Evolutionary conservation across 1,139 yeast genomes (phyloP).

Genomic region (Candida sp.): DNA sequence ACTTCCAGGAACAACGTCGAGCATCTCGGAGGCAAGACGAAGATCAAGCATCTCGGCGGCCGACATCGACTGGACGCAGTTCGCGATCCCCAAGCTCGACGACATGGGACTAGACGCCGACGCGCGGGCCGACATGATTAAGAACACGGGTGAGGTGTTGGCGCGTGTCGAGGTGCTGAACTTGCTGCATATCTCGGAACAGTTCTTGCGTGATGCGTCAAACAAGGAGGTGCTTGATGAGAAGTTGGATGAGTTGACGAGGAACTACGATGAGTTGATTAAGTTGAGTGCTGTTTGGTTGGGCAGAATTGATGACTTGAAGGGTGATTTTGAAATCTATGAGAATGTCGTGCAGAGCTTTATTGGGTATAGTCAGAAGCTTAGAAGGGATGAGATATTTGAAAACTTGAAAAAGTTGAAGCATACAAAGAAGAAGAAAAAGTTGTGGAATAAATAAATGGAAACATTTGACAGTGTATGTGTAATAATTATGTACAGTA

Average conservation of each 20-base stretch:
- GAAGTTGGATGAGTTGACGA: slow-evolving; percentile 29
- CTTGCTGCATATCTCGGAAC: slow-evolving; percentile 34
- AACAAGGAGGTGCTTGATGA: slow-evolving; percentile 21
- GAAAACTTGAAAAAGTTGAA: slow-evolving; percentile 36
- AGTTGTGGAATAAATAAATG: slow-evolving; percentile 14
- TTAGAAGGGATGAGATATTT: slow-evolving; percentile 53
- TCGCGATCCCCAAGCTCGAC: slow-evolving; percentile 30
- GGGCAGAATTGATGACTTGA: slow-evolving; percentile 41
- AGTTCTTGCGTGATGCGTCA: slow-evolving; percentile 2
- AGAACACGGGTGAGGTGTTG: slow-evolving; percentile 28
- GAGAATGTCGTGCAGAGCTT: slow-evolving; percentile 74
- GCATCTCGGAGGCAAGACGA: slow-evolving; percentile 8
- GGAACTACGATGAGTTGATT: slow-evolving; percentile 33
- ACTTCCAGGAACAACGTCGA: not conserved
- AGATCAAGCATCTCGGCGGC: slow-evolving; percentile 28
- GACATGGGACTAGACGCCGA: slow-evolving; percentile 25
- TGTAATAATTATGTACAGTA: not conserved
- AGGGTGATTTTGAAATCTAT: slow-evolving; percentile 62
- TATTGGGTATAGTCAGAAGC: slow-evolving; percentile 70
- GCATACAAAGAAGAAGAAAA: slow-evolving; percentile 19
- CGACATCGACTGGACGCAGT: slow-evolving; percentile 36
- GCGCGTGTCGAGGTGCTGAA: slow-evolving; percentile 40
- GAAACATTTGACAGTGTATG: not conserved
- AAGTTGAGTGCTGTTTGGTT: slow-evolving; percentile 54
- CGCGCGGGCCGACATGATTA: slow-evolving; percentile 20